These are phyloP conservation scores for Xerocomus amazonicus DNA, from an alignment of 1,284 basidiomycete genomes.

Conservation along the genomic window DNA sequence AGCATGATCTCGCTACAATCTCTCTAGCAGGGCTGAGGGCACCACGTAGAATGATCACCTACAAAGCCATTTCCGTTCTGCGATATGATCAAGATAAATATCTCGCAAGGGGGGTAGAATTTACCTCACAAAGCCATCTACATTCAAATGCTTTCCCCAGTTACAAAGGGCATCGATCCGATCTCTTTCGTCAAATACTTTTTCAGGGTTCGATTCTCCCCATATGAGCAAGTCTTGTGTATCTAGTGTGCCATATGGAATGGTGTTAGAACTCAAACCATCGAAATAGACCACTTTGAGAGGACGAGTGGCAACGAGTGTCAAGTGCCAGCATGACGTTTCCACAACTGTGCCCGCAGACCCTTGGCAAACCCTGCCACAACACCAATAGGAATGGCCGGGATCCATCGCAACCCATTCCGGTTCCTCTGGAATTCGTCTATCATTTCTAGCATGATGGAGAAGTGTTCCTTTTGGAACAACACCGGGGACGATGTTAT, in stretches of 20 bases:
- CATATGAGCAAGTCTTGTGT: not conserved
- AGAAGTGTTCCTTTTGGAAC: not conserved
- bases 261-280: not conserved
- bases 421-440: not conserved
- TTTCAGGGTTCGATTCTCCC: not conserved
- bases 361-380: not conserved
- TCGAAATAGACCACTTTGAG: not conserved
- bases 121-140: not conserved
- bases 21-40: too few species aligned
- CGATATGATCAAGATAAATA: not conserved
- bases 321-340: not conserved
- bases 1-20: not conserved
- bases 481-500: not conserved
- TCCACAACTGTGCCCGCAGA: not conserved
- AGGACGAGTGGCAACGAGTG: not conserved
- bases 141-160: not conserved
- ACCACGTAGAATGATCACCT: not conserved
- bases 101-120: not conserved
- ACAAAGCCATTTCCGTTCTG: not conserved
- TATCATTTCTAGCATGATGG: not conserved
- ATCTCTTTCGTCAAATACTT: not conserved
- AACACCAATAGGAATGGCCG: not conserved
- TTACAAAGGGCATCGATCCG: not conserved
- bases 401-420: not conserved
- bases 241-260: not conserved